These are phyloP conservation scores for Nakazawaea anatomiae DNA, from an alignment of 805 yeast genomes.

Conservation along the genomic window DNA sequence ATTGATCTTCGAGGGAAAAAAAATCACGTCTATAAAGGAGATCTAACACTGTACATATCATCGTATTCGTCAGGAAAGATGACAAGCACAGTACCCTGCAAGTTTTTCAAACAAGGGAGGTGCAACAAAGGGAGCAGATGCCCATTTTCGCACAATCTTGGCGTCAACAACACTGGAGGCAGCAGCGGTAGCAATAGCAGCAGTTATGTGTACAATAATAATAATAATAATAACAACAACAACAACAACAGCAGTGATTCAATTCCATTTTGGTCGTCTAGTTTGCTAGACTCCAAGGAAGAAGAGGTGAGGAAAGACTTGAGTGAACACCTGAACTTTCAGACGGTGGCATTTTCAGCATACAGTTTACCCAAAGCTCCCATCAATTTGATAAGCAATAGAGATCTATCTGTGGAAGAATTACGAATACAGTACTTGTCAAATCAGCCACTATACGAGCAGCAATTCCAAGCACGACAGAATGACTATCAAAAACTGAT, in stretches of 20 bases:
- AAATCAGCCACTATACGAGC: conserved; percentile 35
- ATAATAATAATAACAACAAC: conserved; percentile 5
- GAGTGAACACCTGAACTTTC: conserved; percentile 14
- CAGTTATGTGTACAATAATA: not conserved
- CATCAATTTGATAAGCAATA: conserved; percentile 39
- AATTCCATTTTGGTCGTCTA: conserved; percentile 18
- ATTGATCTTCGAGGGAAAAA: conserved; percentile 1
- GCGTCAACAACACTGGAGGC: conserved; percentile 9
- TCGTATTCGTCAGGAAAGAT: not conserved
- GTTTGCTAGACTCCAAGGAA: conserved; percentile 18
- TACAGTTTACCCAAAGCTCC: conserved; percentile 46
- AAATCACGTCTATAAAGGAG: not conserved
- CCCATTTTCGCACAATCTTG: conserved; percentile 34
- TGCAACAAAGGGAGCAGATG: conserved; percentile 40
- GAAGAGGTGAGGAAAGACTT: conserved; percentile 23
- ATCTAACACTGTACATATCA: too few relatives aligned
- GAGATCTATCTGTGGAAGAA: conserved; percentile 54
- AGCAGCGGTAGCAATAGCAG: conserved; percentile 7
- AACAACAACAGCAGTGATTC: not conserved
- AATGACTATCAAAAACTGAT: conserved; percentile 42
- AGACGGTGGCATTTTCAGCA: conserved; percentile 32
- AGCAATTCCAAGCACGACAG: conserved; percentile 33
- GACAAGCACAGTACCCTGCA: conserved; percentile 32
- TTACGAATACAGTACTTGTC: conserved; percentile 38
- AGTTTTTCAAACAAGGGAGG: conserved; percentile 34